These are phyloP conservation scores for Cladosporium sp. DNA, from an alignment of 2,329 filamentous ascomycete genomes.

Conservation along the genomic window DNA sequence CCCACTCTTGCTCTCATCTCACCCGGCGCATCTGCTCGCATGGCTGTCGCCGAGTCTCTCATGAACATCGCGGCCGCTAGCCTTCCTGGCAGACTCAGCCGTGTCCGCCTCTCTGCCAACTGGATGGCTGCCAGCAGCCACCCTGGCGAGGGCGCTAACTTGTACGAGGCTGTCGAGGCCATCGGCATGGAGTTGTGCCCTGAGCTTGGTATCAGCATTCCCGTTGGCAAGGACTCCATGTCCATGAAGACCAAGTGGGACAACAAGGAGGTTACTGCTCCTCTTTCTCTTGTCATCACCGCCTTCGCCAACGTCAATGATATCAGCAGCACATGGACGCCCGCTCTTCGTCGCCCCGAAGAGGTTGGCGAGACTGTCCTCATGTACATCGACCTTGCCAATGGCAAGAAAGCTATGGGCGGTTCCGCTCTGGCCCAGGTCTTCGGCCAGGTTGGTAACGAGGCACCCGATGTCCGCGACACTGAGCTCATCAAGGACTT, in stretches of 20 bases:
- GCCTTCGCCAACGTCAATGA: conserved; percentile 83
- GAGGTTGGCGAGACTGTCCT: conserved; percentile 86
- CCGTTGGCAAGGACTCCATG: conserved; percentile 96
- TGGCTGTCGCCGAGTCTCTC: conserved; percentile 91
- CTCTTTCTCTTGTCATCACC: conserved; percentile 85
- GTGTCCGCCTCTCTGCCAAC: conserved; percentile 88
- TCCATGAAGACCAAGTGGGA: conserved; percentile 99
- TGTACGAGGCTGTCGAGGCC: conserved; percentile 91
- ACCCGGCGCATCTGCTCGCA: conserved; percentile 82
- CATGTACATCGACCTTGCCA: conserved; percentile 85
- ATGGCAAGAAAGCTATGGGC: conserved; percentile 75
- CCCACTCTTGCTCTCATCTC: conserved; percentile 85
- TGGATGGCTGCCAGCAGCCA: conserved; percentile 99
- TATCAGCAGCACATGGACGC: conserved; percentile 87
- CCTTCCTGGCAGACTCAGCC: conserved; percentile 66
- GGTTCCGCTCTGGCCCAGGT: conserved; percentile 89
- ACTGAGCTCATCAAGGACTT: conserved; percentile 78
- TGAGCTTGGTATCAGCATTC: conserved; percentile 84
- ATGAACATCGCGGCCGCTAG: conserved; percentile 87
- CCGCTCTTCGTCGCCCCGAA: conserved; percentile 74
- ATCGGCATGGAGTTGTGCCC: conserved; percentile 92
- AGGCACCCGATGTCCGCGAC: conserved; percentile 81
- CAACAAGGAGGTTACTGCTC: conserved; percentile 82
- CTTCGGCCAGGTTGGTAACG: conserved; percentile 78
- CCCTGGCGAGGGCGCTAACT: conserved; percentile 82